Percentiles rank a stretch among this genome's conserved stretches.
Evolutionary conservation across 495 filamentous ascomycete species (phyloP).

Genomic region (Apodospora peruviana): DNA sequence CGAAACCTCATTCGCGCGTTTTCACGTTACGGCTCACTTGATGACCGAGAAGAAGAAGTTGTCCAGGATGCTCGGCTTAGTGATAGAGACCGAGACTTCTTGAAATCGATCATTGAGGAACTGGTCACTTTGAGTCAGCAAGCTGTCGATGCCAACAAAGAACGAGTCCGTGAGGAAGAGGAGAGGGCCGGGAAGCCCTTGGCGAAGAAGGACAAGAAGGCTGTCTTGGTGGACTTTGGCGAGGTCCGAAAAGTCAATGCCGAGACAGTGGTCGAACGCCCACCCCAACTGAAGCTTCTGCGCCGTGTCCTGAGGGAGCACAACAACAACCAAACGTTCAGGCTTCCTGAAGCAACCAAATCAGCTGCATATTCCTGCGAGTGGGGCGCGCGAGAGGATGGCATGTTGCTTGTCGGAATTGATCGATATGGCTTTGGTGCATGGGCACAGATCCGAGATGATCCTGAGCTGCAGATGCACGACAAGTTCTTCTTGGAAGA

Average conservation of each 20-base stretch:
- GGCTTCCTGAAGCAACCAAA: conserved; percentile 86
- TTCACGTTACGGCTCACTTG: conserved; percentile 80
- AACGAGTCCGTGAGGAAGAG: conserved; percentile 65
- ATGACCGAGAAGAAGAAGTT: conserved; percentile 79
- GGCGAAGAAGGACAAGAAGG: conserved; percentile 96
- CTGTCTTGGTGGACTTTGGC: conserved; percentile 86
- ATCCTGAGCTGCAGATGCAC: conserved; percentile 74
- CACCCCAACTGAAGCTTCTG: conserved; percentile 78
- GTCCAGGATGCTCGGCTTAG: conserved; percentile 76
- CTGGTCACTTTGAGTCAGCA: conserved; percentile 48
- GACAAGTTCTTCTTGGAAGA: conserved; percentile 98
- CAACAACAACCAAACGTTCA: conserved; percentile 67
- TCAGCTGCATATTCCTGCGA: conserved; percentile 75
- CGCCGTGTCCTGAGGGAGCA: conserved; percentile 61
- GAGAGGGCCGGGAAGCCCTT: conserved; percentile 63
- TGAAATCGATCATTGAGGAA: conserved; percentile 57
- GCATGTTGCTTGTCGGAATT: conserved; percentile 94
- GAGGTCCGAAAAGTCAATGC: conserved; percentile 92
- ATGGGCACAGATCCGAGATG: conserved; percentile 89
- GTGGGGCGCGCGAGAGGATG: conserved; percentile 91
- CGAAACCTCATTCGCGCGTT: conserved; percentile 84
- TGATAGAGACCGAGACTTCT: conserved; percentile 70
- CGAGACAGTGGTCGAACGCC: conserved; percentile 85
- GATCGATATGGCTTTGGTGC: conserved; percentile 88
- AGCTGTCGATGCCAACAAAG: conserved; percentile 68